Base-by-base conservation (phyloP, 768 basidiomycete genomes). In the Psilocybe cyanescens region DNA sequence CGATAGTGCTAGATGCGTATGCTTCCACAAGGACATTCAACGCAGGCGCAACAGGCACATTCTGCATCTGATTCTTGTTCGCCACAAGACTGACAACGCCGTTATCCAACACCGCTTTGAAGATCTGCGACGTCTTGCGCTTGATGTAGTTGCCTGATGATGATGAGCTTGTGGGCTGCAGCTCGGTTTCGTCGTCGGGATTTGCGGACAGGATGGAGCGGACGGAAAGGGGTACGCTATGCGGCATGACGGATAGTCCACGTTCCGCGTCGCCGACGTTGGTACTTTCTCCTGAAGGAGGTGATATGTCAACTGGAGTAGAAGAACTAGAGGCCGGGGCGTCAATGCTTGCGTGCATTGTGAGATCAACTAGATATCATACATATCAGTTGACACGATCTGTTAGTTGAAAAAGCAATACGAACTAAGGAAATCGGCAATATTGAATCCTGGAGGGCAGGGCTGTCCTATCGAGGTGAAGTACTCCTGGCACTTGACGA, bases 401-500 rank as follows among this genome's bases (percentile, higher is more conserved):
- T 24, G 29, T 24, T 17, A 30, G 19, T 37, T 8, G 46, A 24
- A 59, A 41, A 35, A 31, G 8, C 3, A 61, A 19, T 16, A 83
- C 91, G 57, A 71, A 96, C 95, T 98, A 59, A 99, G 78, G 75
- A 88, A 98, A 76, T 99, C 97, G 0, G 97, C 97, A 65, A 99
- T 92, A 71, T 99, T 99, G 74, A 95, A 99, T 0, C 97, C 97
- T 8, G 87, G 79, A 4, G 97, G 97, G 70, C 97, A 99, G 0
- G 88, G 85, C 60, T 87, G 83, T 1, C 91, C 95, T 52, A 95
- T 87, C 4, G 78, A 79, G 30, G 84, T 81, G 61, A 99, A 92
- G 75, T 97, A 95, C 2, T 85, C 84, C 57, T 93, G 90, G 70
- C 93, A 94, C 61, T 83, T 85, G 0, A 77, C 72, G 33, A 89